A percentile compares a stretch with the other conserved stretches of the same genome.
These are phyloP conservation scores for Fusarium decemcellulare DNA, from an alignment of 2,329 filamentous ascomycete genomes.

Conservation along the genomic window DNA sequence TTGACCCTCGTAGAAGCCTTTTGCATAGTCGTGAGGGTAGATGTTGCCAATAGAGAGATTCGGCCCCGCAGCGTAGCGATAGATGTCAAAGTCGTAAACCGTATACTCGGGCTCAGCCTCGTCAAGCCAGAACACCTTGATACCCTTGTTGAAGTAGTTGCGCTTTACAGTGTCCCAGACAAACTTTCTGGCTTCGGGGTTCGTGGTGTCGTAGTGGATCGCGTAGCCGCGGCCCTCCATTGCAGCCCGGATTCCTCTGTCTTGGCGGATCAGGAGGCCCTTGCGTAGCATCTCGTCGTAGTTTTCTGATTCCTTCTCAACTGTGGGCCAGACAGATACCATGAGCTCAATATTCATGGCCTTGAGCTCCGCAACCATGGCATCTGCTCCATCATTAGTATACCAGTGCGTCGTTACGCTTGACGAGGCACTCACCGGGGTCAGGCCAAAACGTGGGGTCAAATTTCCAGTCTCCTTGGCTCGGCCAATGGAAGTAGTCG, in stretches of 20 bases:
- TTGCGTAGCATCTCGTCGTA: conserved; percentile 73
- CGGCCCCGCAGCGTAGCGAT: conserved; percentile 57
- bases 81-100: conserved; percentile 77
- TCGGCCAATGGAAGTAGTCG: conserved; percentile 78
- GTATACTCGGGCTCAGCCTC: conserved; percentile 78
- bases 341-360: conserved; percentile 74
- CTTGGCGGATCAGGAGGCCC: conserved; percentile 72
- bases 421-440: conserved; percentile 58
- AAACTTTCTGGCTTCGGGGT: conserved; percentile 69
- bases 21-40: conserved; percentile 71
- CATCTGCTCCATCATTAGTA: conserved; percentile 53
- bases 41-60: conserved; percentile 67
- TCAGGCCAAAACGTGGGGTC: conserved; percentile 76
- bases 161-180: conserved; percentile 72
- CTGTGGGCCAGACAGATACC: conserved; percentile 79
- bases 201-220: conserved; percentile 75
- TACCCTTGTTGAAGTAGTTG: conserved; percentile 74
- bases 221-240: conserved; percentile 73
- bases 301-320: conserved; percentile 71
- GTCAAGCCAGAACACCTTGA: conserved; percentile 77
- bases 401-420: accelerated
- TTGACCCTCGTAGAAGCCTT: conserved; percentile 73
- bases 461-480: conserved; percentile 78
- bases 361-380: conserved; percentile 74
- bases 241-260: conserved; percentile 70